phyloP scores from a whole-genome alignment of 345 rosid species.

The Acer saccharum region DNA sequence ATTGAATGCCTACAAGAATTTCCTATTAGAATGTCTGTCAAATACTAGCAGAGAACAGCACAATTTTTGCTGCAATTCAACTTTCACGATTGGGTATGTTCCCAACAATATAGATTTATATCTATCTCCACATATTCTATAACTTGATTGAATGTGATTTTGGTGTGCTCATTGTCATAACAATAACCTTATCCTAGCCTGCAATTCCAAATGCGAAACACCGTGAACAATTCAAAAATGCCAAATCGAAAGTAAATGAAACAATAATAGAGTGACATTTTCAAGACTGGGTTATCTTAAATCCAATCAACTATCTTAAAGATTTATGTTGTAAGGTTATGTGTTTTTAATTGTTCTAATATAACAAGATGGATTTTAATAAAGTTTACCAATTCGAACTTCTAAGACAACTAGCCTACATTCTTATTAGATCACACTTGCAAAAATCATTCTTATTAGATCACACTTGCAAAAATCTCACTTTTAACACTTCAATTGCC shows the following conservation, averaged over 20 bases:
- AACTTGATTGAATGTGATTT: not conserved
- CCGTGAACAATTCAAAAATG: not conserved
- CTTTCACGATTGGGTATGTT: not conserved
- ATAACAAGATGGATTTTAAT: not conserved
- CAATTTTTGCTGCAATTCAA: not conserved
- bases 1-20: not conserved
- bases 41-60: not conserved
- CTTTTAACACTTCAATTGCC: not conserved
- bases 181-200: not conserved
- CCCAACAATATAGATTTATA: not conserved
- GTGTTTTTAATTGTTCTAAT: not conserved
- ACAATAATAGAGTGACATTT: not conserved
- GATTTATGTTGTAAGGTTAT: not conserved
- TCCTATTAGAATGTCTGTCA: not conserved
- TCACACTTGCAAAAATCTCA: not conserved
- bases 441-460: not conserved
- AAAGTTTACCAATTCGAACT: not conserved
- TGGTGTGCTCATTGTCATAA: not conserved
- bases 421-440: not conserved
- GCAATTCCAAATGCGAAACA: not conserved
- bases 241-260: not conserved
- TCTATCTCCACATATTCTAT: not conserved
- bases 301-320: not conserved
- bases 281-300: not conserved
- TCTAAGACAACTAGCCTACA: not conserved